Evolutionary conservation across 768 basidiomycete genomes (phyloP), one percentile per base, ranked within the genome.

Genomic region (Tylopilus sp.): DNA sequence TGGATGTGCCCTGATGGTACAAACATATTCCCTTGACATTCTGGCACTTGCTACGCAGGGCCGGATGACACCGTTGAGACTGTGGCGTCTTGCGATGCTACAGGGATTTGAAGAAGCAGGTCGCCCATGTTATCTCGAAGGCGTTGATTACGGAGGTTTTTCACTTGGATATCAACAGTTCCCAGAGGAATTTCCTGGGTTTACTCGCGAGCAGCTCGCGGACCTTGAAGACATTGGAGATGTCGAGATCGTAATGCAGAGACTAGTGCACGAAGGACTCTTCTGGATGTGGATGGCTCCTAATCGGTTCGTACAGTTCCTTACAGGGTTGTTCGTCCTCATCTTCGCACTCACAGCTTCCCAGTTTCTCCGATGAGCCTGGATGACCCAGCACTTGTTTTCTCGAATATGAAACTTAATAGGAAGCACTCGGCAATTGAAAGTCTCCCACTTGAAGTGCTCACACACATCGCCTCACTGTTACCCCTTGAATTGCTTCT

Each of bases 281-380:
- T 50, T 50, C 21, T 42, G 31, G 33, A 2, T 43, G 10, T 39
- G 48, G 47, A 50, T 52, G 47, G 38, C 28, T 3, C 18, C 52
- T 23, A 28, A 53, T 25, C 26, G 36, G 48, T 40, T 17, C 31
- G 15, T 9, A 22, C 5, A 5, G 3, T 9, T 31, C 22, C 11
- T n/a, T 31, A 30, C 35, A 11, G n/a, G 8, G 12, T 2, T 11
- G 15, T 35, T 35, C 6, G 17, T 35, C 33, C 17, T 35, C 15
- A 35, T 35, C 11, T 26, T 18, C 17, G 18, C n/a, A 4, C n/a
- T 26, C 22, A 21, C n/a, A 44, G 33, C 11, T 42, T 48, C 8
- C 47, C 40, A 5, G 33, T 49, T 51, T 18, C 35, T 0, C 18
- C 41, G 40, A 38, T n/a, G 15, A n/a, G 18, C 0, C 6, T 5